Evolutionary conservation across 1,284 basidiomycete genomes (phyloP).

Genomic region (Ceratobasidium sp.): DNA sequence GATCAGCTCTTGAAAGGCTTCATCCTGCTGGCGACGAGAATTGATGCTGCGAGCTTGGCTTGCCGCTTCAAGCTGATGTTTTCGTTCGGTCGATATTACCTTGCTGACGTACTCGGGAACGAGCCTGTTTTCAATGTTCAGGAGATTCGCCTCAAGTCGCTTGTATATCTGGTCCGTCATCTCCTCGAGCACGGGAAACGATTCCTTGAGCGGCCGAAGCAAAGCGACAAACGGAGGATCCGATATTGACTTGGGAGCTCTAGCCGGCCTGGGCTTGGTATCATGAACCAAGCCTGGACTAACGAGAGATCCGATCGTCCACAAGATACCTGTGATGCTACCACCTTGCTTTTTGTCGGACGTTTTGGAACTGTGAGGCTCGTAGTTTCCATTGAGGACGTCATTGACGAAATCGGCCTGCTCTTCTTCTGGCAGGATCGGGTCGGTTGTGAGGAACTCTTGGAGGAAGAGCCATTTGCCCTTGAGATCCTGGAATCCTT

Average conservation of each 20-base stretch:
- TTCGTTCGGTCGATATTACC: neutral
- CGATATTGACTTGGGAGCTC: neutral
- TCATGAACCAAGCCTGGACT: neutral
- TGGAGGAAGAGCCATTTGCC: constrained; percentile 5
- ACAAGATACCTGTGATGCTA: too few species aligned
- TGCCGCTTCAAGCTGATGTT: neutral
- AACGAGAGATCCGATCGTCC: neutral
- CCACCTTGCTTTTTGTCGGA: neutral
- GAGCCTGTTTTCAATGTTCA: neutral
- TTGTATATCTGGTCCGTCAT: constrained; percentile 3
- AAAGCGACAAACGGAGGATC: constrained; percentile 11
- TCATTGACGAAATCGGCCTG: constrained; percentile 22
- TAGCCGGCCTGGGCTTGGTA: neutral
- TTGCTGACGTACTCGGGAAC: neutral
- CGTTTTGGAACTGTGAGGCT: neutral
- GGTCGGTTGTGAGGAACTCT: constrained; percentile 2
- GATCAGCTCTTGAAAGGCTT: neutral
- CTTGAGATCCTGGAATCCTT: constrained; percentile 15
- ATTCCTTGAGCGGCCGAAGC: neutral
- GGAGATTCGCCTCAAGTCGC: neutral
- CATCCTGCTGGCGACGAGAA: neutral
- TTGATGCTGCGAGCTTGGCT: neutral
- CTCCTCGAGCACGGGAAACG: constrained; percentile 18
- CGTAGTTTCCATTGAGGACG: constrained; percentile 12
- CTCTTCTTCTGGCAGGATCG: neutral